Percentiles rank a stretch among this genome's conserved stretches.
Conservation (phyloP, 805 yeast genomes). For the Starmerella vaccinii region DNA sequence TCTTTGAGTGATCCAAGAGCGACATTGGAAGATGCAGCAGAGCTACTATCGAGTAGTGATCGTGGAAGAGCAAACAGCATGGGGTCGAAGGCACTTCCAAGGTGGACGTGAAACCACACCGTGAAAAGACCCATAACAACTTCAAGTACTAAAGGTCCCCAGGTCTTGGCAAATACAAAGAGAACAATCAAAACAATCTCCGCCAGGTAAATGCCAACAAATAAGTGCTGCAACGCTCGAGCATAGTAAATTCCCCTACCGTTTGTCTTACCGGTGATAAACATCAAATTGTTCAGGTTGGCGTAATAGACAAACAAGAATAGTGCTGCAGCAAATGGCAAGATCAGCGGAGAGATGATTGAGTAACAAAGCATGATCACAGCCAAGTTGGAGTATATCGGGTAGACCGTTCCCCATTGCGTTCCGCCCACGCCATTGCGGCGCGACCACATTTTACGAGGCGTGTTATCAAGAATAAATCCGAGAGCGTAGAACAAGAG, state of each 20-base stretch:
- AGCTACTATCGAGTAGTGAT: conserved; percentile 22
- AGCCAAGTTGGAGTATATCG: conserved; percentile 62
- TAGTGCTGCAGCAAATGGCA: conserved; percentile 61
- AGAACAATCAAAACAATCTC: conserved; percentile 78
- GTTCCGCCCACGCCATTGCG: conserved; percentile 53
- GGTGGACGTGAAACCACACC: conserved; percentile 53
- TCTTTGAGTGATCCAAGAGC: background rate
- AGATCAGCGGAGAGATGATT: conserved; percentile 74
- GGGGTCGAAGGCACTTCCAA: conserved; percentile 56
- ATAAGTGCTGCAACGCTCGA: conserved; percentile 76
- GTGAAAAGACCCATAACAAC: conserved; percentile 57
- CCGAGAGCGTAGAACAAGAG: conserved; percentile 64
- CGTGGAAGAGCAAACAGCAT: conserved; percentile 38
- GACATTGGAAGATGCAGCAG: background rate
- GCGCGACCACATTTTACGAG: conserved; percentile 85
- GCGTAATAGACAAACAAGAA: conserved; percentile 67
- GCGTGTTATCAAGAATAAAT: conserved; percentile 66
- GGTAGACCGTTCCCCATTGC: conserved; percentile 75
- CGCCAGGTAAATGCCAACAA: conserved; percentile 80
- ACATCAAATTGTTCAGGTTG: conserved; percentile 64
- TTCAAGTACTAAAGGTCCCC: conserved; percentile 86
- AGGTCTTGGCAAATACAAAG: conserved; percentile 80
- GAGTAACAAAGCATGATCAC: conserved; percentile 68
- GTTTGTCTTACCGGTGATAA: conserved; percentile 57
- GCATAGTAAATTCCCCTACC: conserved; percentile 77